Percentiles rank a stretch among this genome's conserved stretches.
Conservation (phyloP, 1,284 basidiomycete species). For the Leccinum subspadiceum region DNA sequence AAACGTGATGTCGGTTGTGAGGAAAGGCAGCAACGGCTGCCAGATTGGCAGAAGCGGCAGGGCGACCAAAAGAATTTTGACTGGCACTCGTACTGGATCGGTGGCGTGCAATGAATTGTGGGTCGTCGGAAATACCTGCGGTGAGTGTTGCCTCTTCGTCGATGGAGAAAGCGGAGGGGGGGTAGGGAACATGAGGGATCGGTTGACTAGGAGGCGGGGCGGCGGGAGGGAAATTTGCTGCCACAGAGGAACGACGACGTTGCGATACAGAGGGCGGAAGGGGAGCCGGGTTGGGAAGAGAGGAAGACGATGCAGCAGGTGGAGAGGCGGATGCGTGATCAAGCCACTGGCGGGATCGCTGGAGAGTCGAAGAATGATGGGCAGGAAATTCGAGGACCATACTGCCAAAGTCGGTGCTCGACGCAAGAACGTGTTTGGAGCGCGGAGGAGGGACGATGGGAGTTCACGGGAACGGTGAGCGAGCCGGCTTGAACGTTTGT, state of each 20-base stretch:
- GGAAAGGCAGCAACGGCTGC: constrained; percentile 61
- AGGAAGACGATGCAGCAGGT: constrained; percentile 34
- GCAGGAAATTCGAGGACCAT: constrained; percentile 59
- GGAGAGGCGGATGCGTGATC: constrained; percentile 32
- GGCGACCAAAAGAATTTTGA: constrained; percentile 44
- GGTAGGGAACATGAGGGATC: constrained; percentile 57
- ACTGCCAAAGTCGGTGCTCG: constrained; percentile 7
- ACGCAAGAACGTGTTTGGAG: neutral
- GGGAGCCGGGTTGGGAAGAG: constrained; percentile 38
- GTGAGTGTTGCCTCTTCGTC: constrained; percentile 19
- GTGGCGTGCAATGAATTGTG: constrained; percentile 22
- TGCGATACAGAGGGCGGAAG: constrained; percentile 36
- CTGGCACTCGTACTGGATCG: constrained; percentile 32
- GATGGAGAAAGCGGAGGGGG: constrained; percentile 25
- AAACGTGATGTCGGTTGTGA: constrained; percentile 47
- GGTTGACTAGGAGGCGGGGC: constrained; percentile 73
- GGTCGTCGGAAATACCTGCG: constrained; percentile 17
- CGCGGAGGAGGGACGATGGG: neutral
- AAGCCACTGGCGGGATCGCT: constrained; percentile 51
- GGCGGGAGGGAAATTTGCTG: constrained; percentile 58
- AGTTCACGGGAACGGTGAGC: constrained; percentile 11
- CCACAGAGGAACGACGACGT: constrained; percentile 69
- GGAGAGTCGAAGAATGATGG: constrained; percentile 38
- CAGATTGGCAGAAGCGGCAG: constrained; percentile 52
- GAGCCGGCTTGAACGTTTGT: constrained; percentile 8